Percentiles rank a stretch among this genome's conserved stretches.
phyloP scores from a whole-genome alignment of 345 rosid genomes.

The Camelina neglecta region DNA sequence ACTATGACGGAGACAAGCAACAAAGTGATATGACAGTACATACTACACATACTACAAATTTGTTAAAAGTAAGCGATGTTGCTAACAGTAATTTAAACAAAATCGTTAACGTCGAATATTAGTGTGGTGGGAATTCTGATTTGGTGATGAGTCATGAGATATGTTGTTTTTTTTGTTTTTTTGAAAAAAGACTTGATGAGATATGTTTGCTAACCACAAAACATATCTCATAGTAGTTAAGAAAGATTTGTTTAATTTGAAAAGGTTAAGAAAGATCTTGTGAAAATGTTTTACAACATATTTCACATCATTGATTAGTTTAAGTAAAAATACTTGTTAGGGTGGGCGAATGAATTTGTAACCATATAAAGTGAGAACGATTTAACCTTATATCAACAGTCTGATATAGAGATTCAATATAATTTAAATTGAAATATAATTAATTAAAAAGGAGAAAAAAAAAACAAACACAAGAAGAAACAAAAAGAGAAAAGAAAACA shows the following conservation, averaged over 20 bases:
- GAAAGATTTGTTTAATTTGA: not conserved
- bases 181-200: not conserved
- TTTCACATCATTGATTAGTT: not conserved
- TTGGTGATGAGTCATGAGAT: not conserved
- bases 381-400: constrained; percentile 30
- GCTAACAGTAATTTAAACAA: not conserved
- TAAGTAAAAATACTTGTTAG: not conserved
- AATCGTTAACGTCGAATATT: not conserved
- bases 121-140: not conserved
- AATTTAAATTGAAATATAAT: constrained; percentile 1
- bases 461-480: constrained; percentile 24
- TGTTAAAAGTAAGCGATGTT: not conserved
- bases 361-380: constrained; percentile 12
- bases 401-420: constrained; percentile 25
- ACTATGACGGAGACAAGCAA: not conserved
- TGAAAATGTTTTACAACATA: not conserved
- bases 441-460: not conserved
- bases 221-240: not conserved
- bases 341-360: constrained; percentile 25
- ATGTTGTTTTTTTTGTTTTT: not conserved
- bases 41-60: not conserved
- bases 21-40: not conserved
- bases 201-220: not conserved
- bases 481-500: not conserved
- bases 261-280: not conserved